Evolutionary conservation across 2,329 filamentous ascomycete genomes (phyloP), one percentile per base, ranked within the genome.

Genomic region (Myotisia sp.): DNA sequence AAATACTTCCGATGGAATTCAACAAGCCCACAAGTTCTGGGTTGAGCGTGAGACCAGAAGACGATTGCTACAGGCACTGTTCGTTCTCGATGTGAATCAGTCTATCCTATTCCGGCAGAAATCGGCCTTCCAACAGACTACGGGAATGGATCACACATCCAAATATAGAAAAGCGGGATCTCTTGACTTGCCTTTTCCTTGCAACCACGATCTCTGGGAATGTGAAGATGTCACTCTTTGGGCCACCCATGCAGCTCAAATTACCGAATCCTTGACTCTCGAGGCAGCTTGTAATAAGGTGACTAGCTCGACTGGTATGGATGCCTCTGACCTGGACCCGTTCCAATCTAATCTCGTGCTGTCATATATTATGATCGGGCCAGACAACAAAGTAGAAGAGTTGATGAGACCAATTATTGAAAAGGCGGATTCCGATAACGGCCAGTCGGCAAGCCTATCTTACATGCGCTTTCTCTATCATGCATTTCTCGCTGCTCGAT

Each of bases 21-120:
- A 40, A 29, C 44, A 43, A 32, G 51, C 52, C 4, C 46, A 53
- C 31, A 50, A 50, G 21, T 52, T 53, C 37, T 57, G 52, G 53
- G 39, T 53, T 16, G 51, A 55, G 33, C 50, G 54, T 30, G 52
- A 57, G 41, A 48, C 52, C 1, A 43, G 53, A 19, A 41, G 53
- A 31, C 42, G 53, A 12, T 49, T 57, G 16, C 45, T 56, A 20
- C 52, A 55, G 35, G 52, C 53, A 6, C 47, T 46, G 10, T 52
- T 50, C 17, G 47, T 56, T 9, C 43, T 57, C 16, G 53, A 57
- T 36, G 44, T 48, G 14, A 48, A 54, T 28, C 52, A 55, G 23
- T 47, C 45, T 12, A 41, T 37, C 9, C 34, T 57, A 2, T 55
- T 56, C 37, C 50, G 49, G 32, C 50, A 55, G 30, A 48, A 47